phyloP scores from a whole-genome alignment of 495 filamentous ascomycete species.

The Filosporella fistucella region DNA sequence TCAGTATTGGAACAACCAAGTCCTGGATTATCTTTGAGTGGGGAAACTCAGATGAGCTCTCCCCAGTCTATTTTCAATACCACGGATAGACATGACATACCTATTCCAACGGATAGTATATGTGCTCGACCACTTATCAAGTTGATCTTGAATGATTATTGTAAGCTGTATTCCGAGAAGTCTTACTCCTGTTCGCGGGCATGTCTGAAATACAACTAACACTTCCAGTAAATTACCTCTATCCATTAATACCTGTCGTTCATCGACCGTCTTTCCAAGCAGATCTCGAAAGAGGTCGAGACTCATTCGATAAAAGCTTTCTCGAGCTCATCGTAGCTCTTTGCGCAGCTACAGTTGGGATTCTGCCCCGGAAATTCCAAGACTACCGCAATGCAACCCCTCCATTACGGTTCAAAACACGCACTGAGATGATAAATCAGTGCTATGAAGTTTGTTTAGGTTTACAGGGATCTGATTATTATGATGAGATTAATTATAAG shows the following conservation, averaged over 20 bases:
- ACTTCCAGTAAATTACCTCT: background rate
- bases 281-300: background rate
- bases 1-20: background rate
- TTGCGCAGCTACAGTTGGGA: background rate
- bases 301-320: background rate
- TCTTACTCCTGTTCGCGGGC: no score
- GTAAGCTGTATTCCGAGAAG: no score
- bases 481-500: background rate
- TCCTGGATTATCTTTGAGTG: background rate
- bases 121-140: background rate
- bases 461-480: background rate
- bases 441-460: background rate
- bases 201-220: no score
- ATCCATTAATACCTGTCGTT: background rate
- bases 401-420: background rate
- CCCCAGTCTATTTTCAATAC: background rate
- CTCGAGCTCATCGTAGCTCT: background rate
- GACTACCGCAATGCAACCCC: background rate
- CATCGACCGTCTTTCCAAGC: background rate
- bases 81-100: background rate
- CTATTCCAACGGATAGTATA: background rate
- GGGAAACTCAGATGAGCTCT: background rate
- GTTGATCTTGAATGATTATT: background rate
- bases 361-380: background rate
- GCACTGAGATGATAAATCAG: background rate